Conservation (phyloP, 78 protist species). For the Dictyostelium citrinum region DNA sequence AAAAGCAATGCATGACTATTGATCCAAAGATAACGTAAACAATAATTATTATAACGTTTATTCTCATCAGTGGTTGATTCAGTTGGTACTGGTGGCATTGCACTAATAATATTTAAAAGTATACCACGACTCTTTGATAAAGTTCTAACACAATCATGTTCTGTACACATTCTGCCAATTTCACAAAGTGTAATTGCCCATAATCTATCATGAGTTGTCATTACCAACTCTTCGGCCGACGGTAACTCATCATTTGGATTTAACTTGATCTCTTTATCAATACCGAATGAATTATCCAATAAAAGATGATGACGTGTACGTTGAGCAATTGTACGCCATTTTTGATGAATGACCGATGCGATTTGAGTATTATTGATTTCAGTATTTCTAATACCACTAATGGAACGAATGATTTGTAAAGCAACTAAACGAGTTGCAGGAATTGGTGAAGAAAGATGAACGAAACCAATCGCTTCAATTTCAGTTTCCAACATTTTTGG, state of each 20-base stretch:
- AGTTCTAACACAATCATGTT: slow-evolving; percentile 56
- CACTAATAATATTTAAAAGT: neutral
- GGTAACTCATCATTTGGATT: slow-evolving; percentile 59
- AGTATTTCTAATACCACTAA: slow-evolving; percentile 54
- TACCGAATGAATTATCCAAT: slow-evolving; percentile 53
- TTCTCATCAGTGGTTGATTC: slow-evolving; percentile 28
- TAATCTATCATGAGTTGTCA: slow-evolving; percentile 31
- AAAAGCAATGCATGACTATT: slow-evolving; percentile 36
- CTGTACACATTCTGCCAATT: slow-evolving; percentile 35
- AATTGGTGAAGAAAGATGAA: slow-evolving; percentile 29
- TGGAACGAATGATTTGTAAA: slow-evolving; percentile 12
- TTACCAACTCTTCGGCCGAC: slow-evolving; percentile 31
- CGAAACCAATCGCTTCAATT: slow-evolving; percentile 60
- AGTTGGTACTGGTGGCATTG: slow-evolving; percentile 5
- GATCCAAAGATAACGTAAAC: slow-evolving; percentile 48
- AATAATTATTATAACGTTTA: slow-evolving; percentile 23
- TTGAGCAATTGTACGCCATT: slow-evolving; percentile 48
- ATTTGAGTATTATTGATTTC: slow-evolving; percentile 41
- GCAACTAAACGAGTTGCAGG: slow-evolving; percentile 39
- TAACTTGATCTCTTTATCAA: slow-evolving; percentile 46
- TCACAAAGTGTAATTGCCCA: slow-evolving; percentile 48
- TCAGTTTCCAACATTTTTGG: slow-evolving; percentile 71
- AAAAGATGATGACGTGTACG: slow-evolving; percentile 40
- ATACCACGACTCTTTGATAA: slow-evolving; percentile 57
- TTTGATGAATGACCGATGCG: slow-evolving; percentile 29